Conservation (phyloP, 257 asterid species). For the Salvia hispanica region DNA sequence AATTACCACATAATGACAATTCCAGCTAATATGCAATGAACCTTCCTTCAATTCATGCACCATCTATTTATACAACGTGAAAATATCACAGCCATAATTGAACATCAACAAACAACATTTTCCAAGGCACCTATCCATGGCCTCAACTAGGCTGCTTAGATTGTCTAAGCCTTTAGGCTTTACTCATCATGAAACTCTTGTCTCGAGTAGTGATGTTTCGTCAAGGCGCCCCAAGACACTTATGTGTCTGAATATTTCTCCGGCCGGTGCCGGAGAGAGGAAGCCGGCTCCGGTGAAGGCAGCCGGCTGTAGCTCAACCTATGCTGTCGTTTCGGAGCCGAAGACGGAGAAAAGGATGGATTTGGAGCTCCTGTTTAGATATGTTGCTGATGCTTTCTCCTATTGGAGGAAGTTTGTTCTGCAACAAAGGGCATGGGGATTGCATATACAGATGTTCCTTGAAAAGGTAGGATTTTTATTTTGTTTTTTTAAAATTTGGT, state of each 20-base stretch:
- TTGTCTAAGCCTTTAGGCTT: slow-evolving; percentile 39
- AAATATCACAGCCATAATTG: slow-evolving; percentile 18
- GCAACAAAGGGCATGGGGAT: slow-evolving; percentile 44
- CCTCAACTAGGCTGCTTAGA: slow-evolving; percentile 47
- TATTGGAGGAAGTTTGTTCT: slow-evolving; percentile 34
- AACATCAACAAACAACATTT: no score
- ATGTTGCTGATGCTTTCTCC: slow-evolving; percentile 34
- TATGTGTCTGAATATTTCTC: slow-evolving; percentile 31
- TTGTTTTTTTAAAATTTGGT: no score
- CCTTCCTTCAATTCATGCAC: slow-evolving; percentile 46
- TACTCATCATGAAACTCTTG: slow-evolving; percentile 7
- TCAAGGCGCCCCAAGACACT: slow-evolving; percentile 31
- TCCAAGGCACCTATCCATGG: slow-evolving; percentile 52
- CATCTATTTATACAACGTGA: slow-evolving; percentile 28
- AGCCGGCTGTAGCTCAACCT: slow-evolving; percentile 26
- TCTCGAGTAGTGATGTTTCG: slow-evolving; percentile 8
- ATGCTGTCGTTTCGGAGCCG: slow-evolving; percentile 42
- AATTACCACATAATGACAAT: slow-evolving; percentile 30
- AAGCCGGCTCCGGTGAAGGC: slow-evolving; percentile 43
- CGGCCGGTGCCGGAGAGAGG: slow-evolving; percentile 32
- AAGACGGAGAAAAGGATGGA: slow-evolving; percentile 40
- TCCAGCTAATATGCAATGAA: slow-evolving; percentile 56
- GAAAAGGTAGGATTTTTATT: slow-evolving; percentile 56
- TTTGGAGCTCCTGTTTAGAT: slow-evolving; percentile 33
- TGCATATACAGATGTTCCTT: slow-evolving; percentile 49